A percentile compares a stretch with the other conserved stretches of the same genome.
Conservation (phyloP, 2,329 filamentous ascomycete species). For the Xylariaceae sp. region DNA sequence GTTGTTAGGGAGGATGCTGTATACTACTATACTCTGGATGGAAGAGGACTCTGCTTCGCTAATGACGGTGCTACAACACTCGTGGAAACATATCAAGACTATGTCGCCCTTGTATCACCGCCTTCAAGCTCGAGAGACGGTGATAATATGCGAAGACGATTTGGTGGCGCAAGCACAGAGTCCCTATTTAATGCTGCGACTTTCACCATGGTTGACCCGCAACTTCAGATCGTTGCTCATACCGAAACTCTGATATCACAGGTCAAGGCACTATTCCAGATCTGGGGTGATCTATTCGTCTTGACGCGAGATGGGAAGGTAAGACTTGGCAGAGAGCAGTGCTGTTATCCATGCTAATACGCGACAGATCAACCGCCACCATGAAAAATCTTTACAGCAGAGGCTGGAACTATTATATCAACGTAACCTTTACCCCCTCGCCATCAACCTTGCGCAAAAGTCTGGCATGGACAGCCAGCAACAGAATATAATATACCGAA, state of each 20-base stretch:
- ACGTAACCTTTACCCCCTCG: conserved; percentile 84
- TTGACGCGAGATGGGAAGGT: conserved; percentile 90
- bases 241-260: conserved; percentile 79
- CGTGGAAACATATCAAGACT: conserved; percentile 75
- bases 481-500: conserved; percentile 87
- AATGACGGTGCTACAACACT: conserved; percentile 89
- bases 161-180: conserved; percentile 69
- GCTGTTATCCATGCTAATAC: conserved; percentile 19
- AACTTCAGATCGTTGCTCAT: conserved; percentile 84
- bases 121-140: conserved; percentile 51
- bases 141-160: conserved; percentile 63
- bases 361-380: conserved; percentile 72
- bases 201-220: conserved; percentile 88
- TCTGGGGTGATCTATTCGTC: conserved; percentile 92
- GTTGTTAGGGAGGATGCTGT: conserved; percentile 94
- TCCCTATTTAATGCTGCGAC: conserved; percentile 81
- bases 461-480: conserved; percentile 74
- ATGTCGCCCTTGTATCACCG: conserved; percentile 81
- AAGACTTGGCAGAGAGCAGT: conserved; percentile 19
- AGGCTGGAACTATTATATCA: conserved; percentile 92
- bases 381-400: conserved; percentile 85
- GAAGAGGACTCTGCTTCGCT: conserved; percentile 80
- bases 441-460: conserved; percentile 90
- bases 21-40: conserved; percentile 85
- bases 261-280: conserved; percentile 73